Conservation (phyloP, 192 early-diverging fungal species). For the Entophlyctis helioformis region DNA sequence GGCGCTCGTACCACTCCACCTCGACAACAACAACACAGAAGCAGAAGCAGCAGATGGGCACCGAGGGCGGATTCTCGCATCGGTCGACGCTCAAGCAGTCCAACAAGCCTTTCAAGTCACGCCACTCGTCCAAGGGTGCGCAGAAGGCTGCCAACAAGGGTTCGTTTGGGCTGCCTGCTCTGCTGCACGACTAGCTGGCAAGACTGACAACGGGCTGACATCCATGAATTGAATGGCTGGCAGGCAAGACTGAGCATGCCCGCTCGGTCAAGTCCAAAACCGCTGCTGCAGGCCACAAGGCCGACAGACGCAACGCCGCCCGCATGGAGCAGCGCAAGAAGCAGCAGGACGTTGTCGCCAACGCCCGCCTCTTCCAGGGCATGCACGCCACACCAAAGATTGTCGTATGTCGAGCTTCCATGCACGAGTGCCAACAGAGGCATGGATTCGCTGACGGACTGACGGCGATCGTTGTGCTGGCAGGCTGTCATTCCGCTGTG, state of each 20-base stretch:
- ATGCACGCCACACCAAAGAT: conserved; percentile 76
- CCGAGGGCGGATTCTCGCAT: conserved; percentile 22
- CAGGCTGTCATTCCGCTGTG: conserved; percentile 81
- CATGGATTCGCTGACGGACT: no score
- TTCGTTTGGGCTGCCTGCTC: conserved; percentile 14
- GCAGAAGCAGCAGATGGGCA: no score
- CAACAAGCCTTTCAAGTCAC: conserved; percentile 96
- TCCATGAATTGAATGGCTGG: not conserved
- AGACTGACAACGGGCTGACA: no score
- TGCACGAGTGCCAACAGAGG: not conserved
- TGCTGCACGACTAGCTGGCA: no score
- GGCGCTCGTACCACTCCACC: no score
- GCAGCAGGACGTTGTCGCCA: conserved; percentile 51
- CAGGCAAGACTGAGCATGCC: conserved; percentile 20
- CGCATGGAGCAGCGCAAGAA: conserved; percentile 73
- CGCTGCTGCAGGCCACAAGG: conserved; percentile 33
- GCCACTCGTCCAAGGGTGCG: conserved; percentile 71
- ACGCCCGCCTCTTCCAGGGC: conserved; percentile 76
- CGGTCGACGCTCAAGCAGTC: conserved; percentile 74
- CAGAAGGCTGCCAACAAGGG: conserved; percentile 73
- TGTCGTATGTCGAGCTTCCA: no score
- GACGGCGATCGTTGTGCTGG: not conserved
- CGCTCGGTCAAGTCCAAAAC: conserved; percentile 4
- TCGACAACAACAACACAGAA: no score
- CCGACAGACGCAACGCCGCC: conserved; percentile 72